Evolutionary conservation across 2,329 filamentous ascomycete genomes (phyloP).

Genomic region (Cytospora mali): DNA sequence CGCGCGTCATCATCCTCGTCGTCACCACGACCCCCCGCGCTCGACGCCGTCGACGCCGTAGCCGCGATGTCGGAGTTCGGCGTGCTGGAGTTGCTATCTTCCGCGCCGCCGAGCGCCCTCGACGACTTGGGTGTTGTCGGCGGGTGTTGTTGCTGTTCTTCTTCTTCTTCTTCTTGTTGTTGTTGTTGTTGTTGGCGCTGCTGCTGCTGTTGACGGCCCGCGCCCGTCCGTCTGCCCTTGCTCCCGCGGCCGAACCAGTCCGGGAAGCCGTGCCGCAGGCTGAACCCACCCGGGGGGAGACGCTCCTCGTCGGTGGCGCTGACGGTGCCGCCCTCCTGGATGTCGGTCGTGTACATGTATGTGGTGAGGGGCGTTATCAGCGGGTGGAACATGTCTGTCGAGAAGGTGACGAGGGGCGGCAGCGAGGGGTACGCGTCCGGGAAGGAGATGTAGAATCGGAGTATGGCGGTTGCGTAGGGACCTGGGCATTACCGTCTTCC

Average conservation of each 20-base stretch:
- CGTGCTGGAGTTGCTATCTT: slow-evolving; percentile 34
- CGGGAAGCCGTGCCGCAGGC: slow-evolving; percentile 86
- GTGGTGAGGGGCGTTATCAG: slow-evolving; percentile 91
- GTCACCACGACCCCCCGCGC: slow-evolving; percentile 19
- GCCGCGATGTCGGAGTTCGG: slow-evolving; percentile 37
- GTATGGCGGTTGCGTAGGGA: slow-evolving; percentile 82
- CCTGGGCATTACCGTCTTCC: slow-evolving; percentile 52
- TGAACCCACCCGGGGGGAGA: slow-evolving; percentile 87
- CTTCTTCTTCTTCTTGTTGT: no score
- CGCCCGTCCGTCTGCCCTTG: slow-evolving; percentile 48
- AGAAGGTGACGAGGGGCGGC: slow-evolving; percentile 84
- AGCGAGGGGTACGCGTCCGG: slow-evolving; percentile 76
- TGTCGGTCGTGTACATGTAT: slow-evolving; percentile 85
- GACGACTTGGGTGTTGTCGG: slow-evolving; percentile 33
- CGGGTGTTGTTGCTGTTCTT: slow-evolving; percentile 7
- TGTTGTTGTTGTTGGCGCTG: slow-evolving; percentile 19
- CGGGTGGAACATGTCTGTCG: slow-evolving; percentile 93
- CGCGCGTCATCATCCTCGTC: slow-evolving; percentile 1
- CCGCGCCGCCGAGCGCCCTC: slow-evolving; percentile 26
- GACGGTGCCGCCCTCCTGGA: slow-evolving; percentile 74
- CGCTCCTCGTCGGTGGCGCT: slow-evolving; percentile 83
- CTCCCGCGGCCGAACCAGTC: slow-evolving; percentile 76
- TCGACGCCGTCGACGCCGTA: slow-evolving; percentile 34
- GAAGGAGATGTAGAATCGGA: slow-evolving; percentile 90
- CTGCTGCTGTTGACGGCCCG: slow-evolving; percentile 43